A percentile compares a stretch with the other conserved stretches of the same genome.
phyloP scores from a whole-genome alignment of 164 flowering plant genomes.

The Platanus orientalis region DNA sequence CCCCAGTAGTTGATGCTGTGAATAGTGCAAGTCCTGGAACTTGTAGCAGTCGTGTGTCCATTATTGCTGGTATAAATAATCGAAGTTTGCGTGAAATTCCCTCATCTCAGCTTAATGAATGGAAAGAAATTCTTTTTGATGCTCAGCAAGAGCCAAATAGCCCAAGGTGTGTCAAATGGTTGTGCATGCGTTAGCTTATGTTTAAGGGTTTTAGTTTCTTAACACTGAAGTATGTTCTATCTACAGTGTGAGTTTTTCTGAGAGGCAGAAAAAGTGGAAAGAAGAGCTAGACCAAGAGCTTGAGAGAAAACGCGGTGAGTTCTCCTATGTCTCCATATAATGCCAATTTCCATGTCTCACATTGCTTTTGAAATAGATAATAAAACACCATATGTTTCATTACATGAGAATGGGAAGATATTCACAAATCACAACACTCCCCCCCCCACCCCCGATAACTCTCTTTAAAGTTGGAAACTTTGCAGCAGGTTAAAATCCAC shows the following conservation, averaged over 20 bases:
- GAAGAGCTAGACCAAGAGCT: slow-evolving; percentile 1
- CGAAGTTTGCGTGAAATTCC: background rate
- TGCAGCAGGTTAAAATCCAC: no score
- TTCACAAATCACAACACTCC: no score
- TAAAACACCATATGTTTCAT: no score
- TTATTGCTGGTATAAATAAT: background rate
- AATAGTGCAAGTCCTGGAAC: background rate
- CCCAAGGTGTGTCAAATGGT: background rate
- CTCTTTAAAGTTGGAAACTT: no score
- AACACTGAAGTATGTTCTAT: background rate
- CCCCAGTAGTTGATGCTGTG: background rate
- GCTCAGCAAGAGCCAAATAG: background rate
- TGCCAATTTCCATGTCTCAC: no score
- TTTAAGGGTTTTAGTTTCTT: background rate
- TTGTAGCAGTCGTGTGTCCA: background rate
- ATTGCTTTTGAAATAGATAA: no score
- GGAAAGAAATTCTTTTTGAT: background rate
- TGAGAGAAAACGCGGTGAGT: background rate
- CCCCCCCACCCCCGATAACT: no score
- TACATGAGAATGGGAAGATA: no score
- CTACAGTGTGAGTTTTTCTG: background rate
- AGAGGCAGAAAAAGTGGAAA: slow-evolving; percentile 1
- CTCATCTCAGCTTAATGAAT: background rate
- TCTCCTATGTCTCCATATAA: no score
- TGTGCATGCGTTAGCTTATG: background rate